Base-by-base conservation (phyloP, 768 basidiomycete genomes). In the Naganishia antarctica region DNA sequence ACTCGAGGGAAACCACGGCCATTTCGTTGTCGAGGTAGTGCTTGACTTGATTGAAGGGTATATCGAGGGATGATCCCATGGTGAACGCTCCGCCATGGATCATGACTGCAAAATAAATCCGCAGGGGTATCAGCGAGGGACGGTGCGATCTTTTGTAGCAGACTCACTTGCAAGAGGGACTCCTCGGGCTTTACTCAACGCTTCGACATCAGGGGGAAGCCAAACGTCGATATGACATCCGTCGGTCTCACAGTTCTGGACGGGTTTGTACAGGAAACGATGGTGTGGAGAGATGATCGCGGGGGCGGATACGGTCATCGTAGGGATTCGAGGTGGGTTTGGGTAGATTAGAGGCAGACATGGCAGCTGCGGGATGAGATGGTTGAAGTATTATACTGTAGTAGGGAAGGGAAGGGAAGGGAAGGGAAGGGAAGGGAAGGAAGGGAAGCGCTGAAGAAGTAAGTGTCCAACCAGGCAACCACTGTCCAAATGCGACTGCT, bases 221-320 rank as follows among this genome's bases (percentile, higher is more conserved):
- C 50, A 66, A 23, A 66, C 65, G 32, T 66, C 65, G 15, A 66
- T 40, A 40, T 66, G 65, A 43, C 65, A 66, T 40, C 65, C 65
- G 15, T 50, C 65, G 29, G 45, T 49, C n/a, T 49, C 25, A 31
- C 59, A 49, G 40, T 60, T 44, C 16, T 47, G 29, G 4, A 66
- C 37, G 15, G 65, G 65, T 40, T 66, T 66, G 59, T 37, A 66
- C 1, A 66, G 47, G 23, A 61, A 53, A 18, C 65, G 45, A 34
- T 45, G 44, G 60, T 26, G 28, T n/a, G 60, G 41, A 8, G 37
- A 18, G 60, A 48, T 31, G 23, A 23, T 31, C 9, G 13, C 29
- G 8, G 28, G 29, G 32, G 31, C 31, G 18, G 50, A 51, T 15
- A 51, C 50, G 50, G 50, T 51, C 50, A 51, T 51, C 29, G 50